phyloP scores from a whole-genome alignment of 495 filamentous ascomycete genomes.

The Trichoderma orchidacearum region DNA sequence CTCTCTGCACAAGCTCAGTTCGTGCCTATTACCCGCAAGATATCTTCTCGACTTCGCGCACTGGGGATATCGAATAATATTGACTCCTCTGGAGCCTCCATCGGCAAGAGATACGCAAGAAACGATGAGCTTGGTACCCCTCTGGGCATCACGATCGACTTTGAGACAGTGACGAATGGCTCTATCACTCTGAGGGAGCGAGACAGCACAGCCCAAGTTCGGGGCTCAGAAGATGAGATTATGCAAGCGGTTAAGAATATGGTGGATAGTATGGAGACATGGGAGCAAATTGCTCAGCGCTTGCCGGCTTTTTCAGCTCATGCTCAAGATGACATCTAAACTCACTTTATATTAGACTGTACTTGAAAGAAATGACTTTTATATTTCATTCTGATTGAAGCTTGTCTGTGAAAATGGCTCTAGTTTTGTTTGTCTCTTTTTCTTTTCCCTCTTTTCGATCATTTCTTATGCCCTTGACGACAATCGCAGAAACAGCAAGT shows the following conservation, averaged over 20 bases:
- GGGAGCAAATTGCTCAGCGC: slow-evolving; percentile 28
- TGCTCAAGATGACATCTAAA: slow-evolving; percentile 29
- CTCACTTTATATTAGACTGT: no score
- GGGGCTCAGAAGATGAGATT: slow-evolving; percentile 52
- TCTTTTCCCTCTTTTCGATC: no score
- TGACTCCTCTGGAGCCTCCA: slow-evolving; percentile 52
- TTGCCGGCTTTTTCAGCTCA: slow-evolving; percentile 58
- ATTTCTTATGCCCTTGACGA: no score
- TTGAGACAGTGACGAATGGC: slow-evolving; percentile 54
- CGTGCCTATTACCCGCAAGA: slow-evolving; percentile 34
- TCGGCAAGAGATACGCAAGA: slow-evolving; percentile 54
- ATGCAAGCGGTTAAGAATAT: slow-evolving; percentile 45
- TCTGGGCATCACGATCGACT: slow-evolving; percentile 55
- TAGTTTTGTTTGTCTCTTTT: no score
- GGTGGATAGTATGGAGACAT: slow-evolving; percentile 48
- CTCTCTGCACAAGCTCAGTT: slow-evolving; percentile 46
- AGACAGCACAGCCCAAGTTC: slow-evolving; percentile 54
- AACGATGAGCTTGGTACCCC: slow-evolving; percentile 58
- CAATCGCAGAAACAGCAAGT: no score
- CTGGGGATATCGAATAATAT: slow-evolving; percentile 42
- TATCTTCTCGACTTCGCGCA: slow-evolving; percentile 32
- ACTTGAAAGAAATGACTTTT: no score
- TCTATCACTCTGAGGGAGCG: slow-evolving; percentile 56
- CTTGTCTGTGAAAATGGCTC: no score
- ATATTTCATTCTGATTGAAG: no score